Base-by-base conservation (phyloP, 306 rosid genomes). In the Aeschynomene evenia region DNA sequence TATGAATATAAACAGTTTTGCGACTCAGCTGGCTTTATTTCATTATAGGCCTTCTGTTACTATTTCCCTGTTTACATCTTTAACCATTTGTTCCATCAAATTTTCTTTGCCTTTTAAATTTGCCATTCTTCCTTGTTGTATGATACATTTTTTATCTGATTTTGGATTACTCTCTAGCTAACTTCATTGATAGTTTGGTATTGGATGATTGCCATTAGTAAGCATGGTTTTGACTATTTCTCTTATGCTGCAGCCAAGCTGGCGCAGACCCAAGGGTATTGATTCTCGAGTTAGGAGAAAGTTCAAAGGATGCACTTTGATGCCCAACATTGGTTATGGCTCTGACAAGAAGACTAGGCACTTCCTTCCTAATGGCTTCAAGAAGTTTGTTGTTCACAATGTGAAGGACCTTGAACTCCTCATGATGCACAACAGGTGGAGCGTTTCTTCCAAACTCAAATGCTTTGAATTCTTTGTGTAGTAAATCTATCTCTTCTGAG, bases 261-360 rank as follows among this genome's bases (percentile, higher is more conserved):
- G 92, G 95, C 78, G 95, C 11, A 86, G 96, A 70, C 96, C 96
- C 0, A 91, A 88, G 83, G 97, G 92, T 91, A 91, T 91, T 31
- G 95, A 91, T 75, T 91, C 95, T 2, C 88, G 95, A 14, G 97
- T 91, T n/a, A 84, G 95, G 76, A 89, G 95, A 49, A 91, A 91
- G 81, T 91, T 88, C n/a, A 91, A 91, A 24, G 97, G 97, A 73
- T 83, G 90, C 2, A 39, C 75, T 14, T 63, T 91, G 61, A 91
- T 91, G 97, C 97, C 96, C 37, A 91, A 86, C 33, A 83, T 91
- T 54, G 91, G 97, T 14, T 88, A 88, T 66, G 92, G 88, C 4
- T 66, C 96, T 0, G 97, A 88, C 83, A 88, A 88, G 82, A 91
- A 86, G 70, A 85, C 97, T 0, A 84, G 96, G 0, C 92, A 91